phyloP scores from a whole-genome alignment of 495 filamentous ascomycete genomes.

The Penicillium bovifimosum region DNA sequence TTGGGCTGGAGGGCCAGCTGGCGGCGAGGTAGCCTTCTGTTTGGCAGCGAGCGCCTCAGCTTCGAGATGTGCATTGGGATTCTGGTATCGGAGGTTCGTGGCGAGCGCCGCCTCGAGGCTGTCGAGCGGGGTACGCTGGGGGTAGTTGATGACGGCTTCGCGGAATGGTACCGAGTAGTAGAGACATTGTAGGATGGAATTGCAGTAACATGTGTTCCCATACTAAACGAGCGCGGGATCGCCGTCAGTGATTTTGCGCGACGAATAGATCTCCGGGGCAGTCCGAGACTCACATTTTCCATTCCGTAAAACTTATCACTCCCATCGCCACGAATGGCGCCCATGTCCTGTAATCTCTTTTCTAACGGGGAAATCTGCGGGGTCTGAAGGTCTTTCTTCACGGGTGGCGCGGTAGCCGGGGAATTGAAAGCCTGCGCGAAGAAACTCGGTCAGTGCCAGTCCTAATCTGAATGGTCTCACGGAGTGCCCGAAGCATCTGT shows the following conservation, averaged over 20 bases:
- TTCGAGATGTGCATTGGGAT: slow-evolving; percentile 35
- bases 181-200: slow-evolving; percentile 94
- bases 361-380: slow-evolving; percentile 72
- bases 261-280: neutral
- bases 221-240: slow-evolving; percentile 51
- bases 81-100: slow-evolving; percentile 44
- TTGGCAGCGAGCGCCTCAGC: slow-evolving; percentile 42
- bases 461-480: slow-evolving; percentile 14
- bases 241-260: neutral
- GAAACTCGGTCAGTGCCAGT: slow-evolving; percentile 8
- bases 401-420: slow-evolving; percentile 35
- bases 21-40: slow-evolving; percentile 31
- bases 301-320: slow-evolving; percentile 98
- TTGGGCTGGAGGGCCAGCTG: slow-evolving; percentile 43
- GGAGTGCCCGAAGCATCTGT: slow-evolving; percentile 6
- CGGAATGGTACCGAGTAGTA: slow-evolving; percentile 94
- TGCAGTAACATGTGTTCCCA: slow-evolving; percentile 98
- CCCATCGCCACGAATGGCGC: slow-evolving; percentile 74
- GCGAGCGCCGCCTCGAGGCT: slow-evolving; percentile 43
- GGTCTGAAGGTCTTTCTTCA: slow-evolving; percentile 68
- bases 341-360: slow-evolving; percentile 74
- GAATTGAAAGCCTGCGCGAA: slow-evolving; percentile 36
- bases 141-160: slow-evolving; percentile 91
- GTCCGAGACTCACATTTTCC: slow-evolving; percentile 72
- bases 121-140: slow-evolving; percentile 56